Base-by-base conservation (phyloP, 495 filamentous ascomycete species). In the Trichoderma virens region DNA sequence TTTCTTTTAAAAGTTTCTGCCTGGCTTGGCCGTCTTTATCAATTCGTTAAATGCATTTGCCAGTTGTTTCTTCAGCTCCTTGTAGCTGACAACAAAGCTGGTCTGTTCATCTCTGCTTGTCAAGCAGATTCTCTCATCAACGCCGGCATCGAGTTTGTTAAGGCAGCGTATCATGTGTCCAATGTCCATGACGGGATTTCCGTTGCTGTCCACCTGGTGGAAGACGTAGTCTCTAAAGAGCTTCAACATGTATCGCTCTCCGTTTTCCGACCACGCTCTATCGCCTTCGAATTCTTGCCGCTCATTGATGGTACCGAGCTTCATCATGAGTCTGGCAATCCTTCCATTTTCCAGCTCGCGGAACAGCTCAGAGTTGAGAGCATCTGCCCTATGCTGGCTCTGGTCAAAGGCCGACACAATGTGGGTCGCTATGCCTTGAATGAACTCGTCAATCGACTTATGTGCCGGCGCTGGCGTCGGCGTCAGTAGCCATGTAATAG, bases 211-310 rank as follows among this genome's bases (percentile, higher is more conserved):
- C 28, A 97, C 91, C 64, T 93, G 91, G 73, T 98, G 94, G 75
- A 97, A 98, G 61, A 97, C 89, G 65, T 95, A 97, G 74, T 98
- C 95, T 51, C 94, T 86, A 80, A 98, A 97, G 35, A 98, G 81
- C 75, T 95, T 95, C 62, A 98, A 76, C 68, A 86, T 88, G 71
- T 95, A 96, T n/a, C 92, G 84, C 66, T 96, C 90, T 2, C 92
- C 92, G 25, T 85, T 93, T 73, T 96, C 92, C 16, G 90, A 88
- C 92, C 92, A 98, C 60, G 85, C 82, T 20, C 78, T 78, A 61
- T 90, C 85, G 30, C 85, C 81, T 27, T 90, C 89, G 63, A 87
- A 87, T 70, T 97, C 93, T 2, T 90, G 91, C 5, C 94, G 88
- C 70, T 98, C 94, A 69, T 90, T 91, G 67, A 98, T 85, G 63